Evolutionary conservation across 345 rosid genomes (phyloP).

Genomic region (Gossypium sturtianum): DNA sequence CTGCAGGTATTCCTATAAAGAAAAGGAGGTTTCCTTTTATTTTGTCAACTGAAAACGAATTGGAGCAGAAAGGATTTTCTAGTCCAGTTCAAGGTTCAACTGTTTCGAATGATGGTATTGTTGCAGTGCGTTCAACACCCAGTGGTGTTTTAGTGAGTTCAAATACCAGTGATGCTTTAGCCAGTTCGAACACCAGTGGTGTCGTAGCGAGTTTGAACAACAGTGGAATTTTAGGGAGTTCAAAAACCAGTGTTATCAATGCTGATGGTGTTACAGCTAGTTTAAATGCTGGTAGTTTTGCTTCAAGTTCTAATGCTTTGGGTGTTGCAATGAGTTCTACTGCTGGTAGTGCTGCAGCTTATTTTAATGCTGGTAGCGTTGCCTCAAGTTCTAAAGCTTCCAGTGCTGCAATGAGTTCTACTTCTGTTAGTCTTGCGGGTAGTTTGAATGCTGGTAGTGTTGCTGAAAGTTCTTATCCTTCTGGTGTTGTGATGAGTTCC

Average conservation of each 20-base stretch:
- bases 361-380: neutral
- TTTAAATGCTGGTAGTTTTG: slow-evolving; percentile 7
- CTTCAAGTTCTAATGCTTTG: neutral
- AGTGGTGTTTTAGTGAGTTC: neutral
- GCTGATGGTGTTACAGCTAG: slow-evolving; percentile 10
- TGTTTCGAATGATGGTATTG: slow-evolving; percentile 20
- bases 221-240: neutral
- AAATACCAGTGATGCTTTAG: neutral
- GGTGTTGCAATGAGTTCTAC: neutral
- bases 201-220: neutral
- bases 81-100: slow-evolving; percentile 24
- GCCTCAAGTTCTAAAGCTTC: slow-evolving; percentile 13
- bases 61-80: slow-evolving; percentile 16
- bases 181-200: neutral
- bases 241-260: neutral
- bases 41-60: slow-evolving; percentile 22
- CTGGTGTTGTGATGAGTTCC: slow-evolving; percentile 19
- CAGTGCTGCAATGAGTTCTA: slow-evolving; percentile 15
- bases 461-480: slow-evolving; percentile 15
- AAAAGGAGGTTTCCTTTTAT: slow-evolving; percentile 60
- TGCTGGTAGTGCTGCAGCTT: neutral
- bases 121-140: slow-evolving; percentile 16
- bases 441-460: slow-evolving; percentile 1
- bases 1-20: slow-evolving; percentile 73
- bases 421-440: neutral